Conservation (phyloP, 208 protist genomes). For the Wallacemonas sp. region DNA sequence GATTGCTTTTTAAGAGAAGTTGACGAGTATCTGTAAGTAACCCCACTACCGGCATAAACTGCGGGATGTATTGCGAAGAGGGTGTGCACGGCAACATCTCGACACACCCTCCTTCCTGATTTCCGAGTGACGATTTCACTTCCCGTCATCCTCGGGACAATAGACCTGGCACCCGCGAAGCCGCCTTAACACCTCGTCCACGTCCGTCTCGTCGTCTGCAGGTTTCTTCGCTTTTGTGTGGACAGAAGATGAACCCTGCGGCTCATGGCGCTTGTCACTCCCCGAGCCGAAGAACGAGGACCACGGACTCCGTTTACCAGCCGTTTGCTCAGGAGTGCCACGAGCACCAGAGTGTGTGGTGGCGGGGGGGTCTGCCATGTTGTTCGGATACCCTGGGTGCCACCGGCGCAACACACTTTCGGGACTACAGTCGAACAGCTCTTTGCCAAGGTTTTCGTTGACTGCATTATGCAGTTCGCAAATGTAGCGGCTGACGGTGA, state of each 20-base stretch:
- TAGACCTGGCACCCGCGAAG: conserved; percentile 80
- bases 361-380: conserved; percentile 66
- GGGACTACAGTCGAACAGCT: conserved; percentile 69
- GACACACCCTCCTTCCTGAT: too few relatives aligned
- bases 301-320: conserved; percentile 2
- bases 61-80: too few relatives aligned
- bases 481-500: conserved; percentile 64
- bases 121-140: not conserved
- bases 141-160: conserved; percentile 71
- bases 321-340: not conserved
- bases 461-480: conserved; percentile 92
- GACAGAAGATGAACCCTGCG: not conserved
- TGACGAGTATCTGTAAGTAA: too few relatives aligned
- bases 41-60: too few relatives aligned
- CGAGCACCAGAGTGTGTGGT: not conserved
- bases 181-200: conserved; percentile 47
- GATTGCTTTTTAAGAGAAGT: too few relatives aligned
- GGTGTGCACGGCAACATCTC: too few relatives aligned
- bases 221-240: conserved; percentile 7
- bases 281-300: conserved; percentile 1
- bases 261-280: not conserved
- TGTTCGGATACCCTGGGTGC: conserved; percentile 85
- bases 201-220: conserved; percentile 50
- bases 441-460: conserved; percentile 73
- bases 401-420: conserved; percentile 72